Percentiles rank a stretch among this genome's conserved stretches.
Evolutionary conservation across 176 grass and related monocot species (phyloP).

Genomic region (Triticum urartu): DNA sequence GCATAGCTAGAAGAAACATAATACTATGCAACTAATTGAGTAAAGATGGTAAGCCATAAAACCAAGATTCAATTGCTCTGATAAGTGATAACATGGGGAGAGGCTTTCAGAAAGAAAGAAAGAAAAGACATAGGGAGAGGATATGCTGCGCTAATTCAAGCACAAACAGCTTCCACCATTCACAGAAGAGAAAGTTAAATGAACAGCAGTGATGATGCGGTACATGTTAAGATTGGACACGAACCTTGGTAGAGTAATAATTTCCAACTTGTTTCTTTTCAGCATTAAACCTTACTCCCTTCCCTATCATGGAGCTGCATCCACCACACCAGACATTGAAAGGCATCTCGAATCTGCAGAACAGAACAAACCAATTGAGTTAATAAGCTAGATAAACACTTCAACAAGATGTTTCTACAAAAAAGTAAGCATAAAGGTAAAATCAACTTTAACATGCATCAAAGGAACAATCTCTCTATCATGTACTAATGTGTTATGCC

Average conservation of each 20-base stretch:
- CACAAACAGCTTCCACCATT: neutral
- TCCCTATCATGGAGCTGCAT: slow-evolving; percentile 98
- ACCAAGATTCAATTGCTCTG: neutral
- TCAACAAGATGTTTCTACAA: neutral
- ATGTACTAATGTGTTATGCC: neutral
- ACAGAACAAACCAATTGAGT: neutral
- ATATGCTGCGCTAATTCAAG: neutral
- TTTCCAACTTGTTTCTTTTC: slow-evolving; percentile 99
- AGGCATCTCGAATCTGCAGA: slow-evolving; percentile 90
- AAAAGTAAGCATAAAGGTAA: neutral
- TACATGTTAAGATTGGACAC: neutral
- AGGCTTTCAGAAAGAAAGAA: neutral
- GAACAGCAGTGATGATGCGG: neutral
- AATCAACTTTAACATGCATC: neutral
- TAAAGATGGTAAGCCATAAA: neutral
- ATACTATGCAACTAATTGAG: neutral
- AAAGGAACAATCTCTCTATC: neutral
- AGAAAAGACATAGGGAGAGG: neutral
- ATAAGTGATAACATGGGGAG: neutral
- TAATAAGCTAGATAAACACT: neutral
- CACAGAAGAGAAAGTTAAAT: neutral
- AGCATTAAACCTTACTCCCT: slow-evolving; percentile 98
- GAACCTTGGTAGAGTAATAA: slow-evolving; percentile 97
- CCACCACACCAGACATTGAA: slow-evolving; percentile 98
- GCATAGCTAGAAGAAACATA: neutral